Evolutionary conservation across 352 stramenopile genomes (phyloP).

Genomic region (Elongisporangium senticosum): DNA sequence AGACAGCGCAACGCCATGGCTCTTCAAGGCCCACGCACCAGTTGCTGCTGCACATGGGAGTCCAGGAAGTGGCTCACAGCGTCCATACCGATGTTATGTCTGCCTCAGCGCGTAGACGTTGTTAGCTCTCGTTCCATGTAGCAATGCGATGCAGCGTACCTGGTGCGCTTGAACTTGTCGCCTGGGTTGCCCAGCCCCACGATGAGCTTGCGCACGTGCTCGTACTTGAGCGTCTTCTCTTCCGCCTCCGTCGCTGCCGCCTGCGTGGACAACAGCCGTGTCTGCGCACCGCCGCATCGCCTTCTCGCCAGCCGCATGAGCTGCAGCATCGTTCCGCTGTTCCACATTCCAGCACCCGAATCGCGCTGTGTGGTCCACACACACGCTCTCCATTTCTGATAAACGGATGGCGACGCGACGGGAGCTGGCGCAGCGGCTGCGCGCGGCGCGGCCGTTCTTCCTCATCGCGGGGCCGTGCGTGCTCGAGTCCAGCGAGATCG

Average conservation of each 20-base stretch:
- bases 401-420: slow-evolving; percentile 14
- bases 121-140: neutral
- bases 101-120: slow-evolving; percentile 11
- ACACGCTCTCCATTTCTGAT: neutral
- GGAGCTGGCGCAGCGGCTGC: slow-evolving; percentile 44
- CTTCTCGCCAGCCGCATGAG: slow-evolving; percentile 1
- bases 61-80: slow-evolving; percentile 64
- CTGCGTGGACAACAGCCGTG: neutral
- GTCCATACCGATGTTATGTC: slow-evolving; percentile 77
- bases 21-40: slow-evolving; percentile 44
- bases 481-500: slow-evolving; percentile 61
- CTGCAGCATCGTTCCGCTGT: neutral
- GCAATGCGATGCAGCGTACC: slow-evolving; percentile 23
- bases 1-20: neutral
- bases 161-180: slow-evolving; percentile 74
- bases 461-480: slow-evolving; percentile 81
- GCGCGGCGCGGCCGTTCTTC: slow-evolving; percentile 69
- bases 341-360: neutral
- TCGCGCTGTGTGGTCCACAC: neutral
- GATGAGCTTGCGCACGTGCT: slow-evolving; percentile 73
- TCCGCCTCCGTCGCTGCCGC: neutral
- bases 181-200: slow-evolving; percentile 83
- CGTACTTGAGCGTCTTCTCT: slow-evolving; percentile 30
- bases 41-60: slow-evolving; percentile 50
- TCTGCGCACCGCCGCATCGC: neutral